Evolutionary conservation across 441 rosid genomes (phyloP).

Genomic region (Populus hybrid): DNA sequence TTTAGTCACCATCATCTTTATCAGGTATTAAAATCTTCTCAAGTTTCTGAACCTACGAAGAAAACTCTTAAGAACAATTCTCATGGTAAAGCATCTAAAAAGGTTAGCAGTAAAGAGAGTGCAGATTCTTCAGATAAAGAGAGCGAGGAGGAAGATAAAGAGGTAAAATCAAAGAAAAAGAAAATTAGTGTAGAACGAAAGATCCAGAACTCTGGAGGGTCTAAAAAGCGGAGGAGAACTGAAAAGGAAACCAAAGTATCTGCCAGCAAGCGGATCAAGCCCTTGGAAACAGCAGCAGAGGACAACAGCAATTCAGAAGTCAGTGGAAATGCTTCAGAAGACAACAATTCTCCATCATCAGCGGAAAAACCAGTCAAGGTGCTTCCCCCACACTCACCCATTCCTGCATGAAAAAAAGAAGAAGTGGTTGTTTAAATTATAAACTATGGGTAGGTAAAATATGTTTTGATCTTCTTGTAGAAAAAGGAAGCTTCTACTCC

Average conservation of each 20-base stretch:
- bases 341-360: slow-evolving; percentile 50
- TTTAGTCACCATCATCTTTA: slow-evolving; percentile 18
- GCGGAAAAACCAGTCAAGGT: slow-evolving; percentile 59
- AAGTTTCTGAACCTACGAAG: slow-evolving; percentile 47
- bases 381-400: background rate
- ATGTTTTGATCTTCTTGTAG: slow-evolving; percentile 38
- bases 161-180: slow-evolving; percentile 44
- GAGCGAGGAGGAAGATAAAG: slow-evolving; percentile 35
- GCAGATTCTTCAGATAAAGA: slow-evolving; percentile 46
- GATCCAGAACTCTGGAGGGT: slow-evolving; percentile 40
- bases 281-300: slow-evolving; percentile 36
- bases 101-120: slow-evolving; percentile 27
- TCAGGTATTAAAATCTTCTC: slow-evolving; percentile 51
- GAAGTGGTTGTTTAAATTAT: background rate
- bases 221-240: slow-evolving; percentile 58
- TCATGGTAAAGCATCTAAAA: slow-evolving; percentile 39
- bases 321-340: slow-evolving; percentile 43
- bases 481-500: slow-evolving; percentile 62
- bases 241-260: slow-evolving; percentile 46
- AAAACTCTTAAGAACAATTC: slow-evolving; percentile 36
- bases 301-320: slow-evolving; percentile 43
- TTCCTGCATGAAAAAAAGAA: background rate
- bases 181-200: slow-evolving; percentile 41
- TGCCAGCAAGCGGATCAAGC: slow-evolving; percentile 50
- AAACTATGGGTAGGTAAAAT: slow-evolving; percentile 4